Percentiles rank a stretch among this genome's conserved stretches.
These are phyloP conservation scores for Alternaria burnsii DNA, from an alignment of 2,329 filamentous ascomycete species.

Conservation along the genomic window DNA sequence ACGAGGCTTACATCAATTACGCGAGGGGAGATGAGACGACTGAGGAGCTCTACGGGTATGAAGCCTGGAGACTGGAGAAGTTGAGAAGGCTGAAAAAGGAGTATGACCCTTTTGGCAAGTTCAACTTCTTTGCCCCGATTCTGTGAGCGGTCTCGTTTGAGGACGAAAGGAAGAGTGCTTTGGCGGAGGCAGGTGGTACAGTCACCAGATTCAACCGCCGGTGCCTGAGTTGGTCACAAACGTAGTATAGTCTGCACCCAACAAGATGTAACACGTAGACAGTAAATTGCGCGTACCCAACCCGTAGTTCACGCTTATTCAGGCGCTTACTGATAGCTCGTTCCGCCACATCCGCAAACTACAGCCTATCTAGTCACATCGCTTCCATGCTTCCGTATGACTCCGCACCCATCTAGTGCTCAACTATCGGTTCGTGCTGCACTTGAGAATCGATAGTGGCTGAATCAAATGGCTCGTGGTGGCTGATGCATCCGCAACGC, in stretches of 20 bases:
- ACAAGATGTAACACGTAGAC: not conserved
- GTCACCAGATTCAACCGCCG: not conserved
- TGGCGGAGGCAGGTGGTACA: not conserved
- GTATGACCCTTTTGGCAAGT: slow-evolving; percentile 44
- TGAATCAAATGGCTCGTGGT: not conserved
- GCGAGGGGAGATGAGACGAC: slow-evolving; percentile 39
- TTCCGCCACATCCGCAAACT: slow-evolving; percentile 2
- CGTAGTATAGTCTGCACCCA: not conserved
- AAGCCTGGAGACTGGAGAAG: slow-evolving; percentile 45
- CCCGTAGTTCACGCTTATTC: slow-evolving; percentile 15
- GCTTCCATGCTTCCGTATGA: not conserved
- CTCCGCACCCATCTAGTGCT: not conserved
- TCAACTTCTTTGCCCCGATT: slow-evolving; percentile 43
- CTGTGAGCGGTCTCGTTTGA: not conserved
- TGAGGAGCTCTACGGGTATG: slow-evolving; percentile 46
- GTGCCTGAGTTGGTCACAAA: not conserved
- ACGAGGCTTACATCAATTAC: slow-evolving; percentile 47
- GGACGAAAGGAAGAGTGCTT: not conserved
- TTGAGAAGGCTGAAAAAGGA: slow-evolving; percentile 42
- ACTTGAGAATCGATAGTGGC: not conserved
- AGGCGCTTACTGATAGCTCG: slow-evolving; percentile 13
- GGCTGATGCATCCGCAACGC: slow-evolving; percentile 1
- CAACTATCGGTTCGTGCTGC: no score
- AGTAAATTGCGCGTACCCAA: not conserved
- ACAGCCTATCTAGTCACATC: slow-evolving; percentile 2